A percentile compares a stretch with the other conserved stretches of the same genome.
These are phyloP conservation scores for Phytopythium oedochilum DNA, from an alignment of 352 stramenopile species.

Conservation along the genomic window DNA sequence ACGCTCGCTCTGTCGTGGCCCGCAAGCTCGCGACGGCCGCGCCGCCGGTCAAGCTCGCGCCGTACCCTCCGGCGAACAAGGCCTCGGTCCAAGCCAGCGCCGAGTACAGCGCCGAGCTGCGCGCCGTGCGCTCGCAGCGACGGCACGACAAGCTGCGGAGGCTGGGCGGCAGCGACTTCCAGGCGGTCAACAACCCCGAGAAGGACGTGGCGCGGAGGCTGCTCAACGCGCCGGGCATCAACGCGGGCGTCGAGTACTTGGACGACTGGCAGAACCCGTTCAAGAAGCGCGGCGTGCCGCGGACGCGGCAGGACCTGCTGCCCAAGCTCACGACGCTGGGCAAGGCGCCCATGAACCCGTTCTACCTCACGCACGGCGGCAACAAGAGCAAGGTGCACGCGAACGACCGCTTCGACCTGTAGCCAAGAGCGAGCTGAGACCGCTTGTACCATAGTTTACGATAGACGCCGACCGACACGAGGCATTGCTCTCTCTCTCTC, in stretches of 20 bases:
- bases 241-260: constrained; percentile 50
- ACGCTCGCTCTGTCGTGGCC: constrained; percentile 33
- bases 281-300: constrained; percentile 56
- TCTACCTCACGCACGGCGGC: constrained; percentile 51
- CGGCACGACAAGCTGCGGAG: constrained; percentile 57
- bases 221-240: constrained; percentile 41
- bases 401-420: constrained; percentile 67
- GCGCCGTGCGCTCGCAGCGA: constrained; percentile 44
- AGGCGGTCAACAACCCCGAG: constrained; percentile 40
- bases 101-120: constrained; percentile 34
- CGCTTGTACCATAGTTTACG: constrained; percentile 3
- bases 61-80: constrained; percentile 55
- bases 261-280: constrained; percentile 65
- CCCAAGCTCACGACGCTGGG: constrained; percentile 41
- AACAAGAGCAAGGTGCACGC: constrained; percentile 67
- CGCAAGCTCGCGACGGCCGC: constrained; percentile 21
- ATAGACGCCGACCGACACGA: neutral
- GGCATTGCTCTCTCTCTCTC: too few species aligned
- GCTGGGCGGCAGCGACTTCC: constrained; percentile 40
- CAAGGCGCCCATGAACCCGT: constrained; percentile 35
- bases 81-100: constrained; percentile 36
- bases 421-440: neutral
- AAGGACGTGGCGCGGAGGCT: constrained; percentile 25
- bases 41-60: constrained; percentile 33
- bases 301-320: constrained; percentile 40